Evolutionary conservation across 148 eudicot species (phyloP), one percentile per base, ranked within the genome.

Genomic region (Tetragonia tetragonoides): DNA sequence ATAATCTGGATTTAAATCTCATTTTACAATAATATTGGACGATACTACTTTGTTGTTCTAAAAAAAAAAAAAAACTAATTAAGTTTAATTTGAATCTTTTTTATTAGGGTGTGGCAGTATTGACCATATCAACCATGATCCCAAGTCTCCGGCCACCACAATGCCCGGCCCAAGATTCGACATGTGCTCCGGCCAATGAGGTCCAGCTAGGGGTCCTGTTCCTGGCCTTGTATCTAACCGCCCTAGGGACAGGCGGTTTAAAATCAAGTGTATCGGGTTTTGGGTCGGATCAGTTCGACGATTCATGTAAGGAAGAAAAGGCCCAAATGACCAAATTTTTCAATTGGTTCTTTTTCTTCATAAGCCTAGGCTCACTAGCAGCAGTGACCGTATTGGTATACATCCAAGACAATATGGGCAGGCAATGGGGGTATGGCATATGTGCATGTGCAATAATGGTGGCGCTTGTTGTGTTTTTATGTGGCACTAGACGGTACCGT

Each of bases 241-340:
- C 94, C n/a, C 80, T 90, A 16, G 94, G 94, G 8, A 90, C 92
- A 6, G 94, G 94, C 10, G 94, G 94, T 8, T 81, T 90, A 0
- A 90, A 90, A 34, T 88, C 92, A 7, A 88, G 94, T 34, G 94
- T 88, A 9, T 90, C 94, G 1, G 92, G 94, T 3, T 87, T 90
- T 64, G 92, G 94, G 7, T 83, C 92, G 2, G 92, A 90, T 68
- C 92, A 90, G 41, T 90, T 90, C 76, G 94, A 90, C 57, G 94
- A 90, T 37, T 28, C 85, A 0, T 82, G 83, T 81, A 78, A 84
- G 17, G 81, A 41, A 2, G 92, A 90, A 73, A 68, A 75, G 28
- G 23, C 16, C 0, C 87, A 82, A 8, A 88, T 90, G 94, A 75
- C 81, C 10, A 81, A 66, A 17, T 90, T 90, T 80, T 90, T 90